Percentiles rank a stretch among this genome's conserved stretches.
Conservation (phyloP, 495 filamentous ascomycete species). For the Hypomontagnella monticulosa region DNA sequence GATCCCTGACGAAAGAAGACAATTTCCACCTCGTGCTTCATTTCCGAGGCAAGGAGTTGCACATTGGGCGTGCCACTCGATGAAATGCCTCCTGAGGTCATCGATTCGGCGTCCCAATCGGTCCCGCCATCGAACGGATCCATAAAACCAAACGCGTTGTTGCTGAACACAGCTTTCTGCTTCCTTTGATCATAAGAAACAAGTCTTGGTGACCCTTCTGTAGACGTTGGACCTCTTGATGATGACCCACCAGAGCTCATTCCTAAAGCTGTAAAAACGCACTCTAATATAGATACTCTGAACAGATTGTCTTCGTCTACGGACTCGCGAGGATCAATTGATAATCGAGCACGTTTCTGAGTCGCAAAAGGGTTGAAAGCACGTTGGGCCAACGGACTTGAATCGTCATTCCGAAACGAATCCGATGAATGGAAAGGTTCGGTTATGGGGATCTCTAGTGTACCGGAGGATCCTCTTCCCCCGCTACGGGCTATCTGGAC, state of each 20-base stretch:
- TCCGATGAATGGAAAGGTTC: constrained; percentile 48
- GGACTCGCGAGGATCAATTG: constrained; percentile 74
- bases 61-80: constrained; percentile 51
- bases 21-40: constrained; percentile 94
- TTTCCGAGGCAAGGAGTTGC: constrained; percentile 71
- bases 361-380: constrained; percentile 65
- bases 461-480: constrained; percentile 43
- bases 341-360: constrained; percentile 61
- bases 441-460: constrained; percentile 49
- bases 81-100: constrained; percentile 69
- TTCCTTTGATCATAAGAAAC: constrained; percentile 85
- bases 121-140: constrained; percentile 84
- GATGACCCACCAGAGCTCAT: constrained; percentile 74
- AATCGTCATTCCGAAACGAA: constrained; percentile 33
- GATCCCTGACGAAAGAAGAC: constrained; percentile 96
- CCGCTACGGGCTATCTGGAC: constrained; percentile 76
- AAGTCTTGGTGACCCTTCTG: constrained; percentile 83
- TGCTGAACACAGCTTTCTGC: constrained; percentile 82
- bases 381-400: constrained; percentile 70
- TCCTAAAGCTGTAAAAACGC: constrained; percentile 94
- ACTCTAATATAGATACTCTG: constrained; percentile 89
- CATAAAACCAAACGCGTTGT: constrained; percentile 94
- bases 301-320: constrained; percentile 88
- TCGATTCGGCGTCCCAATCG: constrained; percentile 88
- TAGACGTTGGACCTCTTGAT: constrained; percentile 73